Evolutionary conservation across 352 stramenopile genomes (phyloP), one percentile per base, ranked within the genome.

Genomic region (Phytophthora lateralis): DNA sequence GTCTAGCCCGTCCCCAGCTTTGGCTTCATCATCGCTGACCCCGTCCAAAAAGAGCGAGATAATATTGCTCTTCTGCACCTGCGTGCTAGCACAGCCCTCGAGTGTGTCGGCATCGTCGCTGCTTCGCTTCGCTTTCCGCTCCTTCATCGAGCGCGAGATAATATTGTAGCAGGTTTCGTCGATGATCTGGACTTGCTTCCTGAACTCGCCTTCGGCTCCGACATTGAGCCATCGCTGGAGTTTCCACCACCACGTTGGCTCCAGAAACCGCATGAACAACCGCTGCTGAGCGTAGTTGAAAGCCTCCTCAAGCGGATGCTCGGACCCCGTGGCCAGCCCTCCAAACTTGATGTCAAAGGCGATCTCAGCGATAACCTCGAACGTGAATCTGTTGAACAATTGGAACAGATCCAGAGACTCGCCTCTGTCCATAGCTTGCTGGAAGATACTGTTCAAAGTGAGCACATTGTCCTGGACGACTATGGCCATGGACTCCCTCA

Each of bases 311-410:
- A 81, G 74, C 8, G 55, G 57, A 38, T 69, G 57, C 24, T 70
- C 50, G 2, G 27, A 41, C 9, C 60, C 47, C 20, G 50, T 44
- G 1, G 26, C 43, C 8, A 70, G 29, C 10, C 49, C 55, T 6
- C 43, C 62, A n/a, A 70, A 57, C 20, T 66, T 66, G 30, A 70
- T 37, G 1, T 69, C 71, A 53, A 88, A 76, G 3, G 56, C 80
- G 27, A 88, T 77, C 21, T 83, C 58, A 1, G 69, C 52, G 46
- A 90, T 83, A 14, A 65, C 60, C 9, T 86, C 71, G n/a, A 84
- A 77, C 24, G 73, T 80, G 55, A 88, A 86, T 20, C 60, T 51
- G 26, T 75, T 77, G 6, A 86, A 55, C 4, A 82, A 37, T 43
- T 69, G 27, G 32, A 69, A 66, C 12, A 87, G 10, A 45, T 89